phyloP scores from a whole-genome alignment of 2,329 filamentous ascomycete species.

The Raffaelea albimanens region DNA sequence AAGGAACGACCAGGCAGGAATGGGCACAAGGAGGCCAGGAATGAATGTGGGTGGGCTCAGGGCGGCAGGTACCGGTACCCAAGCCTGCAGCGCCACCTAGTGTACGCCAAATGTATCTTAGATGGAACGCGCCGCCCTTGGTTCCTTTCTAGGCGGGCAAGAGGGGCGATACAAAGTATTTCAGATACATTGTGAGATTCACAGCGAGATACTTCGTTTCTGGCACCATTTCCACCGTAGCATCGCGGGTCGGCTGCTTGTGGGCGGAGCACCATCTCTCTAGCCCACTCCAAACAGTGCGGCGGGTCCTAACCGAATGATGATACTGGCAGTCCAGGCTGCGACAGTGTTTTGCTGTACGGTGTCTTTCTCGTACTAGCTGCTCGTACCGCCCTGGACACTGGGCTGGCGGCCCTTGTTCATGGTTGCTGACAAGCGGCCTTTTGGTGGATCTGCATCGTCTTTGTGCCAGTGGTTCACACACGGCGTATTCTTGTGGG shows the following conservation, averaged over 20 bases:
- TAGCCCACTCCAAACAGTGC: no score
- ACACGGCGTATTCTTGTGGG: no score
- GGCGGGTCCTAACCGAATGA: no score
- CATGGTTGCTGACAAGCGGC: slow-evolving; percentile 12
- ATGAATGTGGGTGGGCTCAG: not conserved
- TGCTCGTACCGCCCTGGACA: slow-evolving; percentile 1
- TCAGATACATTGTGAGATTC: slow-evolving; percentile 2
- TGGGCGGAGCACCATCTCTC: no score
- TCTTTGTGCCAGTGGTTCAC: not conserved
- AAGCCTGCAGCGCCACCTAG: slow-evolving; percentile 3
- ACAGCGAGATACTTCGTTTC: no score
- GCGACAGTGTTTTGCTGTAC: no score
- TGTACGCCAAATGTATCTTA: slow-evolving; percentile 11
- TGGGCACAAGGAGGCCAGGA: not conserved
- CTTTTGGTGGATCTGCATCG: not conserved
- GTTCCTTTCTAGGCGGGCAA: not conserved
- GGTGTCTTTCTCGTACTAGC: not conserved
- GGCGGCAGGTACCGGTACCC: slow-evolving; percentile 7
- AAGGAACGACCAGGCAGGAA: not conserved
- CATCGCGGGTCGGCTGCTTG: no score
- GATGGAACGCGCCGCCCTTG: slow-evolving; percentile 10
- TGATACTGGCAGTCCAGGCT: no score
- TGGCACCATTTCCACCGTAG: no score
- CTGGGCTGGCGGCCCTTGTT: not conserved
- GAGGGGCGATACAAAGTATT: not conserved